Percentiles rank a stretch among this genome's conserved stretches.
These are phyloP conservation scores for Penicillium sp. DNA, from an alignment of 2,329 filamentous ascomycete genomes.

Conservation along the genomic window DNA sequence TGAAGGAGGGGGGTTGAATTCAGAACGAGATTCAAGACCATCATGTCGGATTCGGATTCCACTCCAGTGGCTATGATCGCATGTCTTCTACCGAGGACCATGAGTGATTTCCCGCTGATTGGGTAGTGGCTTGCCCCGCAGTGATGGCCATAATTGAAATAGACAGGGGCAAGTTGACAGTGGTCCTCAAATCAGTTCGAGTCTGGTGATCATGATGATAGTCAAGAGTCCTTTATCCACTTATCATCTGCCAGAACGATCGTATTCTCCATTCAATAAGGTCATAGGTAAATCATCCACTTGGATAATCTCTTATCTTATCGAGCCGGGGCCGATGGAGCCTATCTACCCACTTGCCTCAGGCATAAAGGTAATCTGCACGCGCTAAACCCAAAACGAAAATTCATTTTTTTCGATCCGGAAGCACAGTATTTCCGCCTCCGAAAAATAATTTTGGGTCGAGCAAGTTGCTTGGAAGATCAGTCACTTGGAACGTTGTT, in stretches of 20 bases:
- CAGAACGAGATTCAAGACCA: too few species aligned
- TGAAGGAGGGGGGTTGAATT: too few species aligned
- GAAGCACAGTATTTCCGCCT: constrained; percentile 23
- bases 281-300: too few species aligned
- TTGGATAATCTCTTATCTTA: constrained; percentile 10
- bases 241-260: too few species aligned
- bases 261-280: too few species aligned
- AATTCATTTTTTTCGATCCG: constrained; percentile 15
- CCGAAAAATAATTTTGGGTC: constrained; percentile 34
- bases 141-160: neutral
- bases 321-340: constrained; percentile 10
- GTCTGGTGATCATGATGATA: too few species aligned
- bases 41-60: too few species aligned
- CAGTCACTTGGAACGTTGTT: too few species aligned
- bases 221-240: too few species aligned
- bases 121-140: constrained; percentile 7
- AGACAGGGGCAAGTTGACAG: too few species aligned
- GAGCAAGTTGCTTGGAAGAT: constrained; percentile 16
- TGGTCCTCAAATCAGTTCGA: too few species aligned
- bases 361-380: constrained; percentile 7
- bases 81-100: constrained; percentile 1
- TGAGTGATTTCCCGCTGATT: constrained; percentile 1
- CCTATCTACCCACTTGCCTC: constrained; percentile 12
- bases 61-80: neutral
- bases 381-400: constrained; percentile 9